phyloP scores from a whole-genome alignment of 177 flowering plant genomes.

The Telopea speciosissima region DNA sequence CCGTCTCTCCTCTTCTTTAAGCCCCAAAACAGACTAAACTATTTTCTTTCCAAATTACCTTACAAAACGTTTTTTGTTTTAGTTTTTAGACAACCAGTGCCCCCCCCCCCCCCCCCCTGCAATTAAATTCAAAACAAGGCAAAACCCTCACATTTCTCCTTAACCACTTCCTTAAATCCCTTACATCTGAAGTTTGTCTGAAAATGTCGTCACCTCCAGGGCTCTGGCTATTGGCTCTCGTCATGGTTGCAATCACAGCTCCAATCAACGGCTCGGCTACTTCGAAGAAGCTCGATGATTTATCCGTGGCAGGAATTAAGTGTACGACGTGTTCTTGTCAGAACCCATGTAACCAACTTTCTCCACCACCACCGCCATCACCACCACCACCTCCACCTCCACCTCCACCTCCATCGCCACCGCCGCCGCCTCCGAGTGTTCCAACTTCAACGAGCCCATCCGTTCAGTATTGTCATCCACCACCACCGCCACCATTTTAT shows the following conservation, averaged over 20 bases:
- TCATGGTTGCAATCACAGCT: neutral
- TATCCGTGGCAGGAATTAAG: neutral
- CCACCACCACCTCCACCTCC: neutral
- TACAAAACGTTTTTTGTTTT: no score
- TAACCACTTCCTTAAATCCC: no score
- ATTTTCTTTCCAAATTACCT: no score
- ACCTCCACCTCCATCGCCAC: constrained; percentile 2
- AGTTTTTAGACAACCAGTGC: no score
- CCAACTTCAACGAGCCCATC: neutral
- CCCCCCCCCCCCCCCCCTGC: no score
- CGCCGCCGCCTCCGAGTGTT: neutral
- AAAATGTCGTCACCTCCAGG: neutral
- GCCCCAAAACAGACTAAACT: no score
- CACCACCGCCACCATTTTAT: constrained; percentile 1
- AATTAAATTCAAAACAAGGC: no score
- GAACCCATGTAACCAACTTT: constrained; percentile 1
- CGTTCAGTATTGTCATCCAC: neutral
- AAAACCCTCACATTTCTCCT: no score
- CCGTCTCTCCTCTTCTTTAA: no score
- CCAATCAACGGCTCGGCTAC: neutral
- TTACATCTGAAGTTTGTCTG: neutral
- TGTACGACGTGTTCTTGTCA: constrained; percentile 8
- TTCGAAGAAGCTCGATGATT: neutral
- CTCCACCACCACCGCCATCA: no score
- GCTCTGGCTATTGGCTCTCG: neutral